Evolutionary conservation across 768 basidiomycete genomes (phyloP), one percentile per base, ranked within the genome.

Genomic region (Russula olivacea): DNA sequence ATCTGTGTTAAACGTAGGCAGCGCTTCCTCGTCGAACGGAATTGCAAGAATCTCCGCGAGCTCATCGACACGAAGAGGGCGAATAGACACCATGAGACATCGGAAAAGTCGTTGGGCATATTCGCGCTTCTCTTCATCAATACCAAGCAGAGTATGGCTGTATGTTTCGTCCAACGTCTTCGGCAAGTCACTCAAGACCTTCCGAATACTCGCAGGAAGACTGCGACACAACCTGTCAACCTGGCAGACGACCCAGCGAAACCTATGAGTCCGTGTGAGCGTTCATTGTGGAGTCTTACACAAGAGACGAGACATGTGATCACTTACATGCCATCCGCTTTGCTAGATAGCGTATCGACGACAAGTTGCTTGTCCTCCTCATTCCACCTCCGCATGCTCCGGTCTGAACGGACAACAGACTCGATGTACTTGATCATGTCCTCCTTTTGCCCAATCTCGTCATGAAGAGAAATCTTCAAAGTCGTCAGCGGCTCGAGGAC

Each of bases 271-370:
- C 12, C 32, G n/a, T 4, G 3, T 52, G 4, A 52, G 51, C 19
- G 19, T 21, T n/a, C 0, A 15, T 12, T 12, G 34, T 36, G 34
- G 12, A 36, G n/a, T n/a, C 4, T 4, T 2, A n/a, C 2, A 12
- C 28, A 28, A 4, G 4, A 19, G n/a, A 47, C 10, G n/a, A n/a
- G n/a, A n/a, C n/a, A 36, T 36, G 25, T n/a, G 11, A 32, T 28
- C 1, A 28, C 62, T 30, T 45, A 63, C 62, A 63, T 63, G n/a
- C 62, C 62, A 8, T 60, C 41, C 8, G 57, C 62, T 30, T 59
- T 59, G 23, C 12, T 11, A 17, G 62, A 48, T 1, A 63, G 58
- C 1, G 28, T 30, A 21, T 30, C 34, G 8, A 63, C 14, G 4
- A 54, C 62, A 0, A 59, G 50, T 30, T 23, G 48, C n/a, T 38